Percentiles rank a stretch among this genome's conserved stretches.
These are phyloP conservation scores for Bullera alba DNA, from an alignment of 768 basidiomycete species.

Conservation along the genomic window DNA sequence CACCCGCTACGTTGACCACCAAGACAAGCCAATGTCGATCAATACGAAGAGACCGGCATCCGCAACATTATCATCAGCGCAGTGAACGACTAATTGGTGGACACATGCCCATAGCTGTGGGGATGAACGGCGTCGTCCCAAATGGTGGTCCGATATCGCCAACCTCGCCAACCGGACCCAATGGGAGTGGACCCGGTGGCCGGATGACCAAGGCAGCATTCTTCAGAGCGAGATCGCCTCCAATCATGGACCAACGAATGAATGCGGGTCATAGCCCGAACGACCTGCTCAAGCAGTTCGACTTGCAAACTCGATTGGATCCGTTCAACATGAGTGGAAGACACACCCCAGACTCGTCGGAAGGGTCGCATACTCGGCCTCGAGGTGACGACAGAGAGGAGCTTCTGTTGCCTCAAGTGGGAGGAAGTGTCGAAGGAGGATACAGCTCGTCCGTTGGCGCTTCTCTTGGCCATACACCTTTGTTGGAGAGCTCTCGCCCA, in stretches of 20 bases:
- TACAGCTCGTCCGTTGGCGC: slow-evolving; percentile 2
- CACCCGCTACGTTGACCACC: not conserved
- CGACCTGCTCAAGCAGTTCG: slow-evolving; percentile 12
- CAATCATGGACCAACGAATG: slow-evolving; percentile 7
- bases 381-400: not conserved
- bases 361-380: too few species aligned
- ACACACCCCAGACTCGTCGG: slow-evolving; percentile 1
- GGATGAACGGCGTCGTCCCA: not conserved
- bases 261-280: not conserved
- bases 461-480: slow-evolving; percentile 2
- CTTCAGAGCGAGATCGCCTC: slow-evolving; percentile 43
- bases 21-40: not conserved
- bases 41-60: not conserved
- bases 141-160: not conserved
- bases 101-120: not conserved
- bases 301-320: not conserved
- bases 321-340: not conserved
- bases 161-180: slow-evolving; percentile 24
- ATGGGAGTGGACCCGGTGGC: too few species aligned
- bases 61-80: not conserved
- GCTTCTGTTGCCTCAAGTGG: not conserved
- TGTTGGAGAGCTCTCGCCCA: not conserved
- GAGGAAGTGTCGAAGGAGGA: not conserved
- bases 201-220: slow-evolving; percentile 44
- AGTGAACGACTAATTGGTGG: not conserved